Evolutionary conservation across 352 stramenopile genomes (phyloP), one percentile per base, ranked within the genome.

Genomic region (Blastocystis sp.): DNA sequence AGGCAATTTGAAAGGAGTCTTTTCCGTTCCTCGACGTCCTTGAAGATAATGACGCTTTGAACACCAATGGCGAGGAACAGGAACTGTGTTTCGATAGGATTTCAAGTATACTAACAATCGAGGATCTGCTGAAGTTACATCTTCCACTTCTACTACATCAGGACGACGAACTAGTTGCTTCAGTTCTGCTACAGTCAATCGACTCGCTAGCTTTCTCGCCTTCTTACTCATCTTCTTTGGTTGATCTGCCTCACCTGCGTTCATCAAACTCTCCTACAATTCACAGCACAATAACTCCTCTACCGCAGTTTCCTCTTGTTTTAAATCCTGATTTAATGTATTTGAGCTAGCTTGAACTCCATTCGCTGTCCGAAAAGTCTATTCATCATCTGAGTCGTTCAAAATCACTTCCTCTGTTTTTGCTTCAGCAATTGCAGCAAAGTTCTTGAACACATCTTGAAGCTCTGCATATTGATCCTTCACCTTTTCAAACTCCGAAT

Each of bases 21-120:
- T 98, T 91, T 99, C 96, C 57, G 98, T 94, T 35, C 96, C 96
- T 44, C 96, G 92, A 89, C 97, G 97, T 48, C 95, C 96, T 91
- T 98, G 96, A 42, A 99, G 91, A 91, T 99, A 99, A 91, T 98
- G 98, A 53, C 96, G 95, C 89, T 98, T 98, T 80, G 98, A 94
- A 90, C 95, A 96, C 96, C 97, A 99, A 91, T 99, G 97, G 54
- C 93, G 92, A 15, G 97, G 96, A 24, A 99, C 96, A 0, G 95
- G 94, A 13, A 99, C 96, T 13, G 96, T 98, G 77, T 98, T 98
- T 40, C 94, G 93, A 82, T 97, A 95, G 56, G 94, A 94, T 90
- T 99, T 99, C 0, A 99, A 91, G 87, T 95, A 95, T 77, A 98
- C 94, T 24, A 99, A 91, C 82, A 99, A 94, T 11, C 95, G 92